phyloP scores from a whole-genome alignment of 2,329 filamentous ascomycete species.

The Exserohilum turcica region DNA sequence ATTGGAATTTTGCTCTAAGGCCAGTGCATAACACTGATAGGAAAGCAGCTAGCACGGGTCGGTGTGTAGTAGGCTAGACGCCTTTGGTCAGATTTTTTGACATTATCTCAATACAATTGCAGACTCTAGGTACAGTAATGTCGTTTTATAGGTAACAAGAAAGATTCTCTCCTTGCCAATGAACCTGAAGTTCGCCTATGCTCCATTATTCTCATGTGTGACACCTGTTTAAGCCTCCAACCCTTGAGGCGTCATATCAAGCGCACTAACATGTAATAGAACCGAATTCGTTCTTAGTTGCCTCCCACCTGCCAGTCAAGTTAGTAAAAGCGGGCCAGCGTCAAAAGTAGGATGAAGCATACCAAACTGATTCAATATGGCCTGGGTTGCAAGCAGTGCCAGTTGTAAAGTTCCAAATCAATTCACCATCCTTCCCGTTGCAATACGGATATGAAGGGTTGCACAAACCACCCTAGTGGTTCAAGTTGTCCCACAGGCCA shows the following conservation, averaged over 20 bases:
- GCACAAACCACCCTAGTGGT: background rate
- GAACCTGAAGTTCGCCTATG: too few species aligned
- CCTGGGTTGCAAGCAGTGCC: background rate
- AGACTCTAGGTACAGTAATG: too few species aligned
- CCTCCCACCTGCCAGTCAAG: background rate
- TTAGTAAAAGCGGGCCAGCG: too few species aligned
- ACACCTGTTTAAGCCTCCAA: background rate
- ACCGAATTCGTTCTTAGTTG: background rate
- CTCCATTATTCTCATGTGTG: too few species aligned
- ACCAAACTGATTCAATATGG: constrained; percentile 1
- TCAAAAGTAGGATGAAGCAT: background rate
- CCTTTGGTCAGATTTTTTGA: too few species aligned
- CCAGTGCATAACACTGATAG: too few species aligned
- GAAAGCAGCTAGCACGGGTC: too few species aligned
- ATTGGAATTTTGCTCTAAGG: too few species aligned
- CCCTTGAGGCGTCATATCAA: background rate
- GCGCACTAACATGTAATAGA: background rate
- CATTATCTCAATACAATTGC: too few species aligned
- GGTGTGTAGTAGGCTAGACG: too few species aligned
- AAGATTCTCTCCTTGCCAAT: too few species aligned
- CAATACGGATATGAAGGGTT: background rate
- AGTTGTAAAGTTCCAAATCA: background rate
- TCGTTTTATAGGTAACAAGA: too few species aligned
- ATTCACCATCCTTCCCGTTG: background rate
- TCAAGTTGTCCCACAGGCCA: background rate